Evolutionary conservation across 2,329 filamentous ascomycete species (phyloP), one percentile per base, ranked within the genome.

Genomic region (Epichloe festucae): DNA sequence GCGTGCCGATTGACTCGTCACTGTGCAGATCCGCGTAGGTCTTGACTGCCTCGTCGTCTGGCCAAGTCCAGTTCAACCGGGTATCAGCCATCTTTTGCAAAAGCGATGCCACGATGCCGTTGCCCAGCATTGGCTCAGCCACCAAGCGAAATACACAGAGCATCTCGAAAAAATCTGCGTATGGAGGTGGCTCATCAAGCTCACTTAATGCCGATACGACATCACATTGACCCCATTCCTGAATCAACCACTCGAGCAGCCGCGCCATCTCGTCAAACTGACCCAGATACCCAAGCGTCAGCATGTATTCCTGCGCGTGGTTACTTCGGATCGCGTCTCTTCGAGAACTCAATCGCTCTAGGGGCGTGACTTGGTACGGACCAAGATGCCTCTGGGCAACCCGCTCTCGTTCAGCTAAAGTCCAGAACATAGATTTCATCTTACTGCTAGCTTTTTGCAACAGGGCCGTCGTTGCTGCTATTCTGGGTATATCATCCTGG

Each of bases 271-370:
- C 79, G 2, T 74, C 67, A 47, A 72, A 71, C 56, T 87, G 79
- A 38, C 75, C 75, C n/a, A 81, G 64, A 49, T 76, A 73, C 1
- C 78, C 84, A 21, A 89, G 68, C 1, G 78, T 73, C 46, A 81
- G 74, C 62, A 89, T 73, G 60, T 86, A 85, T 2, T 71, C 68
- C 57, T 85, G 78, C 1, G 60, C 65, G 14, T 67, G 56, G 80
- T 61, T 57, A 5, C 62, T 64, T 52, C 60, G 57, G 40, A 67
- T 62, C 2, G 62, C 61, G 52, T 70, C 68, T 49, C 54, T 57
- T 7, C 68, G 60, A 31, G 59, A 59, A 41, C 59, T 57, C 62
- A 69, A 63, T 10, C 58, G 56, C 10, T 69, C 67, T n/a, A 68
- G 56, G 6, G 58, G 56, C 11, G 63, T 54, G n/a, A 67, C 51